phyloP scores from a whole-genome alignment of 1,139 yeast genomes.

The Geotrichum siamense region DNA sequence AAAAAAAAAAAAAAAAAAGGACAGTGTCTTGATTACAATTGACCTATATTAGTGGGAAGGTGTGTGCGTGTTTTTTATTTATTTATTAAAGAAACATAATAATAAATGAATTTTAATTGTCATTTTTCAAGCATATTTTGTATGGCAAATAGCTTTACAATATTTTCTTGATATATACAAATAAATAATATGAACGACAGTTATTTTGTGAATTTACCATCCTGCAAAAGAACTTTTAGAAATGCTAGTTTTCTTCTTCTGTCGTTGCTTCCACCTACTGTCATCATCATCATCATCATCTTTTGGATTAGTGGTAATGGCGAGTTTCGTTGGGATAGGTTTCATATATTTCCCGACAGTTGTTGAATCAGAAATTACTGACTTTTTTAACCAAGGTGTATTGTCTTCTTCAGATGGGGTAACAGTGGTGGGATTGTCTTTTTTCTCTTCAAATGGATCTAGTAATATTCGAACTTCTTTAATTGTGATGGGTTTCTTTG shows the following conservation, averaged over 20 bases:
- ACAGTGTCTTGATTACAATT: too few species aligned
- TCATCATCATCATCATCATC: conserved; percentile 10
- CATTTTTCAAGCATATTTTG: too few species aligned
- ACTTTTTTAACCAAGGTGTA: conserved; percentile 25
- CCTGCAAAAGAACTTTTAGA: conserved; percentile 26
- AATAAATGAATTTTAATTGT: too few species aligned
- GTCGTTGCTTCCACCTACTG: conserved; percentile 14
- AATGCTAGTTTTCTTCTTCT: conserved; percentile 20
- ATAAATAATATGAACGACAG: too few species aligned
- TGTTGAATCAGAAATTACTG: conserved; percentile 6
- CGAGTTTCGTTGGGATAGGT: not conserved
- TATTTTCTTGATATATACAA: too few species aligned
- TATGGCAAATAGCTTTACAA: too few species aligned
- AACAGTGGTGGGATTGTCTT: conserved; percentile 1
- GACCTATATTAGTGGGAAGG: too few species aligned
- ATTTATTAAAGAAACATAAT: too few species aligned
- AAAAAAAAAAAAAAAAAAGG: too few species aligned
- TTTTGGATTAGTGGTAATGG: not conserved
- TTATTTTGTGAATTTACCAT: conserved; percentile 24
- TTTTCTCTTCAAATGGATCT: conserved; percentile 50
- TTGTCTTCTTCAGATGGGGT: conserved; percentile 21
- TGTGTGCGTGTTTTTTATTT: too few species aligned
- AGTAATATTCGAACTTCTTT: conserved; percentile 66
- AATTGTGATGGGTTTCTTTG: conserved; percentile 34
- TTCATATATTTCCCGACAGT: conserved; percentile 16